phyloP scores from a whole-genome alignment of 768 basidiomycete genomes.

The Tulasnella sp. region DNA sequence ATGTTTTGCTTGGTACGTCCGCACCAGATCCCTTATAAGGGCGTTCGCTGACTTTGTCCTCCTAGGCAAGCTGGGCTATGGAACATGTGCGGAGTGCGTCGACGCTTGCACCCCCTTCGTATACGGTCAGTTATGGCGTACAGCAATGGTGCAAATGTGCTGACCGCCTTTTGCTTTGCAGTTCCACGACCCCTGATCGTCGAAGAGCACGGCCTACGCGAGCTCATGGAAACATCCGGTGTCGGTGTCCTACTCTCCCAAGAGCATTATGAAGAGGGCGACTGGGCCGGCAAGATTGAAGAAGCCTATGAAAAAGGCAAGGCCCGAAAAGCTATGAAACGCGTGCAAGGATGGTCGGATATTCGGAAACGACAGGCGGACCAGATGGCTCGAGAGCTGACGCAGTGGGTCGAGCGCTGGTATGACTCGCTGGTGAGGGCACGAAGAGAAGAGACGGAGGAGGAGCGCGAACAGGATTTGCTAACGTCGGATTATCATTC shows the following conservation, averaged over 20 bases:
- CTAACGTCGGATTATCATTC: too few species aligned
- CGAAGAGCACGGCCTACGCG: conserved; percentile 63
- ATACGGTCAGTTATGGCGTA: conserved; percentile 39
- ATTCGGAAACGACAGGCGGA: conserved; percentile 33
- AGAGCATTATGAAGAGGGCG: conserved; percentile 53
- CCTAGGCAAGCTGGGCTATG: conserved; percentile 75
- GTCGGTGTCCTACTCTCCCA: conserved; percentile 58
- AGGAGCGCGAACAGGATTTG: too few species aligned
- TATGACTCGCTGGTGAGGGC: conserved; percentile 3
- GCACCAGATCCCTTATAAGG: too few species aligned
- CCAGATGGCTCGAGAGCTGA: conserved; percentile 39
- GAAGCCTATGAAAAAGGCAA: conserved; percentile 45
- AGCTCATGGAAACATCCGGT: conserved; percentile 49
- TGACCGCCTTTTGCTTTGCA: conserved; percentile 22
- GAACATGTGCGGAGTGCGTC: conserved; percentile 68
- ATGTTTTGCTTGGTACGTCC: too few species aligned
- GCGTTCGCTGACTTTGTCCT: too few species aligned
- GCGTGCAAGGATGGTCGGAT: conserved; percentile 31
- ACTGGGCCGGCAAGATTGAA: conserved; percentile 50
- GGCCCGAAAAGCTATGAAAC: conserved; percentile 36
- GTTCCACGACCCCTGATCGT: conserved; percentile 70
- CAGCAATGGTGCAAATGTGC: neutral
- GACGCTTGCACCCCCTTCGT: conserved; percentile 67
- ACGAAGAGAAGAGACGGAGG: too few species aligned
- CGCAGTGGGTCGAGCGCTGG: conserved; percentile 39